Evolutionary conservation across 345 rosid genomes (phyloP).

Genomic region (Bruguiera sexangula): DNA sequence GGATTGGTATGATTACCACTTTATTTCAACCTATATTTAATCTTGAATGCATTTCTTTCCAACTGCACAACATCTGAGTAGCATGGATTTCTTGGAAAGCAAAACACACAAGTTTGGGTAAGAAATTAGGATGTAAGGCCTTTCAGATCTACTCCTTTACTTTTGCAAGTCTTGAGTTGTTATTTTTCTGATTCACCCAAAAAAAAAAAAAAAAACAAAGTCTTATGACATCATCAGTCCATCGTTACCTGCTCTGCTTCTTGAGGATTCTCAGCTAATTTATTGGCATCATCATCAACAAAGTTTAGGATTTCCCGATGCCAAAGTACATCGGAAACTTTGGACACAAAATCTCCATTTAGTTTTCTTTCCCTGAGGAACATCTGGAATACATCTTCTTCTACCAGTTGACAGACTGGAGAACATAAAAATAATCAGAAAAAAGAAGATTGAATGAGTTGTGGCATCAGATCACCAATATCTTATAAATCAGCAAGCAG

Average conservation of each 20-base stretch:
- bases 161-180: background rate
- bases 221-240: no score
- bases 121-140: background rate
- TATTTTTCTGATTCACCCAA: no score
- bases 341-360: slow-evolving; percentile 82
- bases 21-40: no score
- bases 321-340: slow-evolving; percentile 72
- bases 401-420: slow-evolving; percentile 50
- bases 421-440: slow-evolving; percentile 1
- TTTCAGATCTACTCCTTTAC: no score
- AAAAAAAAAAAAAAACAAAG: no score
- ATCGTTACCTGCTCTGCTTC: slow-evolving; percentile 34
- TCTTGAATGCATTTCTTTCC: background rate
- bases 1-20: no score
- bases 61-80: background rate
- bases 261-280: slow-evolving; percentile 18
- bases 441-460: background rate
- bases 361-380: slow-evolving; percentile 72
- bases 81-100: background rate
- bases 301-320: slow-evolving; percentile 39
- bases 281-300: slow-evolving; percentile 34
- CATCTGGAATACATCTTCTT: slow-evolving; percentile 65
- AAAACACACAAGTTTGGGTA: background rate
- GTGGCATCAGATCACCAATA: background rate
- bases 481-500: background rate